phyloP scores from a whole-genome alignment of 441 rosid species.

The Adansonia gregorii region DNA sequence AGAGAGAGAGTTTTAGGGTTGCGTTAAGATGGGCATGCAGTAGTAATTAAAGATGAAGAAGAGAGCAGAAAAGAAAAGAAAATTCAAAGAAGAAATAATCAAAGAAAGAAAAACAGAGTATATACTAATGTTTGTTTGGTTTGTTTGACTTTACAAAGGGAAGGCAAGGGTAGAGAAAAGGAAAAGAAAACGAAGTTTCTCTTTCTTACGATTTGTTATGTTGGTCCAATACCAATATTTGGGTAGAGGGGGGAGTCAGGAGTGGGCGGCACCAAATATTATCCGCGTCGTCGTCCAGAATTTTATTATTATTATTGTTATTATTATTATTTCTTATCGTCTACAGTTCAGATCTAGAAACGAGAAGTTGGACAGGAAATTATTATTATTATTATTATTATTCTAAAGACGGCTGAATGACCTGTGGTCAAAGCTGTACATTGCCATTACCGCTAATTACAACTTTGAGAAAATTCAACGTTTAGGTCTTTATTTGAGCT shows the following conservation, averaged over 20 bases:
- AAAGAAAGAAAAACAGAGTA: neutral
- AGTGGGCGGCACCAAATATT: constrained; percentile 7
- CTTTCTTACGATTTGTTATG: neutral
- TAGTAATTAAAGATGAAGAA: neutral
- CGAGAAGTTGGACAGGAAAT: too few species aligned
- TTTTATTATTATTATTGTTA: too few species aligned
- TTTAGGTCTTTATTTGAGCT: too few species aligned
- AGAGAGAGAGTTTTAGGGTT: neutral
- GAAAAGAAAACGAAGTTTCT: constrained; percentile 6
- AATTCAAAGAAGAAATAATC: neutral
- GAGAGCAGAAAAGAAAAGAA: neutral
- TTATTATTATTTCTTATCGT: too few species aligned
- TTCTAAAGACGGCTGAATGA: too few species aligned
- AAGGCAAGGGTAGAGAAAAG: neutral
- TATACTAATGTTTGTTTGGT: neutral
- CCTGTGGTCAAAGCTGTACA: too few species aligned
- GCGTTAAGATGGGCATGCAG: neutral
- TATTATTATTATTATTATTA: too few species aligned
- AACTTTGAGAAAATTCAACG: too few species aligned
- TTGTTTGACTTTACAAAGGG: neutral
- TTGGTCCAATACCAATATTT: neutral
- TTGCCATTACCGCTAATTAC: too few species aligned
- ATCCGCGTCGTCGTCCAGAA: neutral
- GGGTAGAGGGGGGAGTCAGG: neutral
- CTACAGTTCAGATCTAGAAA: too few species aligned